Evolutionary conservation across 768 basidiomycete species (phyloP).

Genomic region (Suillus tomentosus): DNA sequence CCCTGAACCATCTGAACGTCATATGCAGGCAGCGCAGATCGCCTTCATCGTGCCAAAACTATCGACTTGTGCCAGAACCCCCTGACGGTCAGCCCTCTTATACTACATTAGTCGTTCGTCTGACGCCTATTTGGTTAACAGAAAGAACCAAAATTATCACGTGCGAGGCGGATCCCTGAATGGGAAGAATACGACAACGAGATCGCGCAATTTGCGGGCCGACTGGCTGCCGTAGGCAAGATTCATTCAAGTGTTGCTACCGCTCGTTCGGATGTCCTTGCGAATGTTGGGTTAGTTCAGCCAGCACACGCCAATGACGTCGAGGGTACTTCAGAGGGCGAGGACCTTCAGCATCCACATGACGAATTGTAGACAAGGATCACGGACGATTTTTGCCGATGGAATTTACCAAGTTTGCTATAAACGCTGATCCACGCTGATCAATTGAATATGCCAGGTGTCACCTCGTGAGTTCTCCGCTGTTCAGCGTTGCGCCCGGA

Average conservation of each 20-base stretch:
- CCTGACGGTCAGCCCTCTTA: constrained; percentile 64
- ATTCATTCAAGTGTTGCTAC: constrained; percentile 68
- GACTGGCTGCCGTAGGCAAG: constrained; percentile 68
- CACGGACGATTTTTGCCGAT: not conserved
- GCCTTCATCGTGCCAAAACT: constrained; percentile 77
- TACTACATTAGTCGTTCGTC: not conserved
- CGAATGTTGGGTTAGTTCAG: constrained; percentile 24
- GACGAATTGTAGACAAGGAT: constrained; percentile 5
- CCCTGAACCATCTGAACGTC: constrained; percentile 3
- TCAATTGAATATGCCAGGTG: not conserved
- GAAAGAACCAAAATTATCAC: constrained; percentile 96
- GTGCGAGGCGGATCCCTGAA: constrained; percentile 94
- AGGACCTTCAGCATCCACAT: not conserved
- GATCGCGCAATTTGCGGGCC: constrained; percentile 79
- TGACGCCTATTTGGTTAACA: constrained; percentile 34
- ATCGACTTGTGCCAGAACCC: constrained; percentile 98
- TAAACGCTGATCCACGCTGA: not conserved
- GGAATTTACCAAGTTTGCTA: not conserved
- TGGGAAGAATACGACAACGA: constrained; percentile 96
- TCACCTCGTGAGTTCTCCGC: not conserved
- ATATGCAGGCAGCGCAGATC: constrained; percentile 73
- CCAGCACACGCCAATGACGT: not conserved
- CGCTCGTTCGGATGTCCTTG: constrained; percentile 70
- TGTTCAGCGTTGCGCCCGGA: not conserved
- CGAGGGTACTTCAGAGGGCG: not conserved